Base-by-base conservation (phyloP, 1,284 basidiomycete genomes). In the Tremellales sp. region DNA sequence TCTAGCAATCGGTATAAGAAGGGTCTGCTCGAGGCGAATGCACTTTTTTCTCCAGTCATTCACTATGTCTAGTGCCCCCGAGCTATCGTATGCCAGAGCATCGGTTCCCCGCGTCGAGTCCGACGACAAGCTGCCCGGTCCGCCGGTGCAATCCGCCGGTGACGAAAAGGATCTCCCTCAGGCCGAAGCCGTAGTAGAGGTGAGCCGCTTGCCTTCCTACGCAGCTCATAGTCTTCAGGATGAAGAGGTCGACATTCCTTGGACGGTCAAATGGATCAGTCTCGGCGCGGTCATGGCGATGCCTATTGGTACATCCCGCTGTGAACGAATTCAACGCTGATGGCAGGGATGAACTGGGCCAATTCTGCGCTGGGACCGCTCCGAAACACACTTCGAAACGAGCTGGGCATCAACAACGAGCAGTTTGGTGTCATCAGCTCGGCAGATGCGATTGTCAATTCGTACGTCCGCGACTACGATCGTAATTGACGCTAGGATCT, bases 371-470 rank as follows among this genome's bases (percentile, higher is more conserved):
- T 51, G 15, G 43, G 43, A n/a, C 49, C 49, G 3, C 24, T 51
- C 5, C 33, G 45, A 12, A 46, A 51, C 17, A 46, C 49, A 11
- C 45, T 51, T 4, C 27, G 49, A 10, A 51, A 51, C 24, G 49
- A 51, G 39, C 3, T 51, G 27, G 49, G 49, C 12, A 51, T 51
- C 49, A 51, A 46, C 40, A 51, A 51, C 21, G 43, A 51, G 44
- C 49, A 51, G 26, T 51, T 51, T 39, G 49, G 44, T 1, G 49
- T 51, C 10, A 46, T 51, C 39, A 40, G 35, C 19, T 45, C 49
- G 3, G 49, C 43, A 7, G 49, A 51, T 43, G 49, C 49, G 3
- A 46, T 51, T 23, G 45, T 51, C 49, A 51, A 51, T 40, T 45
- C 44, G 49, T 51, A 24, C 15, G 49, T 45, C 10, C 3, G 10